Evolutionary conservation across 2,329 filamentous ascomycete genomes (phyloP).

Genomic region (Diaporthe citri): DNA sequence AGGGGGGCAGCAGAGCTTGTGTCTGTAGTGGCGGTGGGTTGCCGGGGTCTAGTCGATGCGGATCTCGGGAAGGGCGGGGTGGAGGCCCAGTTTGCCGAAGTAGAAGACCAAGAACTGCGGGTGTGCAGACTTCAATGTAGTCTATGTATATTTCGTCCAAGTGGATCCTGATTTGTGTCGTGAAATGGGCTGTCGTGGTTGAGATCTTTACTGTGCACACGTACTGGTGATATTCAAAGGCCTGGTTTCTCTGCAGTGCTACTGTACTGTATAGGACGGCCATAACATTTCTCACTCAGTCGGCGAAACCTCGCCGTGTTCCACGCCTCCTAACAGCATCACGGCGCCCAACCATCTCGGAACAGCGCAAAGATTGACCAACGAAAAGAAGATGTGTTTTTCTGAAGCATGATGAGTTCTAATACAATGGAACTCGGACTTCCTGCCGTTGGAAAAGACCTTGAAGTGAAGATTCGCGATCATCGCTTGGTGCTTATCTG

Average conservation of each 20-base stretch:
- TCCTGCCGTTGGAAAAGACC: neutral
- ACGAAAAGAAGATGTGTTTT: neutral
- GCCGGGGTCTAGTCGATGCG: neutral
- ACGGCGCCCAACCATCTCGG: too few relatives aligned
- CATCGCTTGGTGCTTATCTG: neutral
- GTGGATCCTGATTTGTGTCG: neutral
- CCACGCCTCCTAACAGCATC: neutral
- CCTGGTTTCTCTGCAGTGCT: neutral
- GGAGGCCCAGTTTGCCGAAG: constrained; percentile 23
- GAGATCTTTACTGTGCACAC: neutral
- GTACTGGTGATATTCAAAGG: neutral
- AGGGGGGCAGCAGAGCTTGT: neutral
- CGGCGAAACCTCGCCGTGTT: neutral
- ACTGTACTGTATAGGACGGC: neutral
- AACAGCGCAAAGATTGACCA: neutral
- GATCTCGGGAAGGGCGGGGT: constrained; percentile 23
- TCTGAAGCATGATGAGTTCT: neutral
- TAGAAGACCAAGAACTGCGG: neutral
- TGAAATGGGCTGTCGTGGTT: neutral
- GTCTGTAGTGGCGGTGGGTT: constrained; percentile 9
- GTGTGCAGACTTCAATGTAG: neutral
- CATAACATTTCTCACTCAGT: neutral
- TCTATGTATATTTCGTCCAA: neutral
- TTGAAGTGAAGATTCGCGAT: neutral
- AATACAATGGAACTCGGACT: neutral